Evolutionary conservation across 164 flowering plant species (phyloP), one percentile per base, ranked within the genome.

Genomic region (Vitis riparia): DNA sequence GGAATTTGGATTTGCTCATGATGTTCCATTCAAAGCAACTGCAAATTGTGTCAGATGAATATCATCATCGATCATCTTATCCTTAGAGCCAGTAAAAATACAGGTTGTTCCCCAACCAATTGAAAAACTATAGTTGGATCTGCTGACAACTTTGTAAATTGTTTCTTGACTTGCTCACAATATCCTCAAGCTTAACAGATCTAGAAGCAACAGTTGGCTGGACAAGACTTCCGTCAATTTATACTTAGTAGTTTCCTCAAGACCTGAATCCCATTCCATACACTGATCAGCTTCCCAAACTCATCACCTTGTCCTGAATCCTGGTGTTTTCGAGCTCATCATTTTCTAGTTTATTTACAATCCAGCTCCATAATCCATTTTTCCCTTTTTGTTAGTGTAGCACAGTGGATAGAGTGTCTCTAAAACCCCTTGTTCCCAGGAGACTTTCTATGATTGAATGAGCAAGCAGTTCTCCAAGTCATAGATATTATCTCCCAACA

Each of bases 1-100:
- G 27, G 99, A 89, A 86, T 96, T 98, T 71, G 97, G 99, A 79
- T 96, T 98, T 32, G 93, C 90, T 95, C 97, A 96, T 13, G 98
- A 90, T 66, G 98, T 97, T 71, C 99, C 98, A 67, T 76, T 78
- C 76, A 93, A 93, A 53, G 99, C 99, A 80, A 96, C 89, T 1
- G 97, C 99, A 82, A 93, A 93, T 81, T 91, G 97, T 9, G 98
- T 98, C 70, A 96, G 84, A 62, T 91, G 95, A 61, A 84, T 49
- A 78, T 96, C 98, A 76, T 90, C 97, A 79, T 96, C 88, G 48
- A 89, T 80, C 62, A 93, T 89, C 71, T 98, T 80, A 61, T 93
- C 94, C 99, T 96, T 97, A 51, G 99, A 95, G 70, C 98, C 99
- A 65, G 99, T 95, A 77, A 95, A 95, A 62, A 71, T 23, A 95